Evolutionary conservation across 805 yeast species (phyloP).

Genomic region (Wickerhamiella allomyrinae): DNA sequence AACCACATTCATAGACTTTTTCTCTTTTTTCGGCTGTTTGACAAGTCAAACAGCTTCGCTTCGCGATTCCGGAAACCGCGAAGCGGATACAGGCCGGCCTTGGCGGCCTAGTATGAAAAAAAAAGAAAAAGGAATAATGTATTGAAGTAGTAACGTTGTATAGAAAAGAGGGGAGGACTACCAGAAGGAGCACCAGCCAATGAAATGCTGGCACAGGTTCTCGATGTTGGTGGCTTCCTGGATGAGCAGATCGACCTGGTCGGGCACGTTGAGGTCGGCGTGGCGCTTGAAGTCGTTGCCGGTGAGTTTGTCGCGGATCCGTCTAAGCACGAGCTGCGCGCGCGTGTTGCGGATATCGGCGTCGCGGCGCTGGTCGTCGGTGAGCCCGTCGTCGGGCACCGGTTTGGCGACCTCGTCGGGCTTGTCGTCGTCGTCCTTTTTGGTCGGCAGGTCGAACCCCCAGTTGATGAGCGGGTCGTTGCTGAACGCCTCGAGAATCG

Average conservation of each 20-base stretch:
- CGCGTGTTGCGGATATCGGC: slow-evolving; percentile 51
- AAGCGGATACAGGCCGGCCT: background rate
- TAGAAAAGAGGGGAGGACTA: slow-evolving; percentile 20
- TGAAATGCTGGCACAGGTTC: slow-evolving; percentile 87
- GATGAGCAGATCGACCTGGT: slow-evolving; percentile 85
- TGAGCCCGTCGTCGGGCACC: slow-evolving; percentile 10
- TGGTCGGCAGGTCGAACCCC: slow-evolving; percentile 89
- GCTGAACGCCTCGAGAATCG: slow-evolving; percentile 94
- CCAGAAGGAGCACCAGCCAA: slow-evolving; percentile 99
- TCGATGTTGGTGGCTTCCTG: slow-evolving; percentile 95
- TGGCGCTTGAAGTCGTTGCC: slow-evolving; percentile 81
- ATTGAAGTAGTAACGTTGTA: no score
- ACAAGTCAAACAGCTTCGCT: no score
- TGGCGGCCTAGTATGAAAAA: background rate
- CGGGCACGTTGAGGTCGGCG: slow-evolving; percentile 60
- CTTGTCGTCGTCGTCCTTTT: slow-evolving; percentile 7
- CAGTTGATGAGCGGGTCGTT: slow-evolving; percentile 96
- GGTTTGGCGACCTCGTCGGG: slow-evolving; percentile 4
- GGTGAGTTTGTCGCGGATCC: slow-evolving; percentile 83
- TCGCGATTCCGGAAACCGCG: no score
- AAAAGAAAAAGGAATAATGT: no score
- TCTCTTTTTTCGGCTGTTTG: no score
- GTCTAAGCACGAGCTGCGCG: slow-evolving; percentile 74
- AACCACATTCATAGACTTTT: no score
- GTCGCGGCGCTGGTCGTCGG: slow-evolving; percentile 16